Conservation (phyloP, 345 rosid genomes). For the Eucalyptus globulus region DNA sequence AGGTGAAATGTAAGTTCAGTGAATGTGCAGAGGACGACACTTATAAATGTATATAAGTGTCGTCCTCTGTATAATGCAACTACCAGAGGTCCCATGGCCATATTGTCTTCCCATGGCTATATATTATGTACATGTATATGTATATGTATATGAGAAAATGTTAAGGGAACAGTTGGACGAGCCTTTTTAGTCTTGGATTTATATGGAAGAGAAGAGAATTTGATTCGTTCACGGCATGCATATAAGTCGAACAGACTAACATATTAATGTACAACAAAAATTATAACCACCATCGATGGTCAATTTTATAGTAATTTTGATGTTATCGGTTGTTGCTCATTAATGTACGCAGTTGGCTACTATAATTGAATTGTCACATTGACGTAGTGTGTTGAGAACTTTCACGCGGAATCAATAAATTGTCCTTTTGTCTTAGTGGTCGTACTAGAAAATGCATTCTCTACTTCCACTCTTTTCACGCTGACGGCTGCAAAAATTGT, state of each 20-base stretch:
- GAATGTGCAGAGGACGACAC: too few species aligned
- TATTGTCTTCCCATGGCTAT: background rate
- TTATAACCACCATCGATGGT: background rate
- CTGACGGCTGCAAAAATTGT: background rate
- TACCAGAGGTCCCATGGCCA: background rate
- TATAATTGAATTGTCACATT: background rate
- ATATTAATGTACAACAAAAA: too few species aligned
- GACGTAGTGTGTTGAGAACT: background rate
- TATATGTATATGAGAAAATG: background rate
- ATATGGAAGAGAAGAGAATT: background rate
- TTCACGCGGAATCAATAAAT: background rate
- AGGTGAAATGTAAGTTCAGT: background rate
- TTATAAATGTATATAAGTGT: background rate
- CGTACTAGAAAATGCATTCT: background rate
- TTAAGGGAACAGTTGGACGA: background rate
- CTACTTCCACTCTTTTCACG: background rate
- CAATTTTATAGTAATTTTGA: background rate
- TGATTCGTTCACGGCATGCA: background rate
- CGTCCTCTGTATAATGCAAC: background rate
- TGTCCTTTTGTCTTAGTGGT: background rate
- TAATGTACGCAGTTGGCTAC: background rate
- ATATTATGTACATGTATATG: background rate
- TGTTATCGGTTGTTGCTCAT: background rate
- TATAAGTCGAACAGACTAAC: too few species aligned
- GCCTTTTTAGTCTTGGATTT: background rate